These are phyloP conservation scores for Acorus gramineus DNA, from an alignment of 106 monocot species.

Conservation along the genomic window DNA sequence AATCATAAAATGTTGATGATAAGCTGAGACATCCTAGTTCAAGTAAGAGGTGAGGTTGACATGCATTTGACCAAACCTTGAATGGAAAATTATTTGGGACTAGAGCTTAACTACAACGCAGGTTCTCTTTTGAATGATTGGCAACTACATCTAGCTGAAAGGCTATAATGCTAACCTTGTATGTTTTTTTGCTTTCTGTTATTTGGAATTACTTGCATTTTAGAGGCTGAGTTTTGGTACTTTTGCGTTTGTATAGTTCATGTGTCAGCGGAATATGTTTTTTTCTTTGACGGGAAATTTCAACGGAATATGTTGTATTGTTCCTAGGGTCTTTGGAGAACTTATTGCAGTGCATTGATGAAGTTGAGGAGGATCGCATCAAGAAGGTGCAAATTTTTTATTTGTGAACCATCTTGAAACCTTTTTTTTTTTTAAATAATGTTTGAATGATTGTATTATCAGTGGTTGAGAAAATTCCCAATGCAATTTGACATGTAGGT, in stretches of 20 bases:
- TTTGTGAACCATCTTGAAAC: no score
- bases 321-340: conserved; percentile 79
- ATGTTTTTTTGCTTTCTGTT: no score
- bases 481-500: not conserved
- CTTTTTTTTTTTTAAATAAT: not conserved
- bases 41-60: no score
- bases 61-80: no score
- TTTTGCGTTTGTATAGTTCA: not conserved
- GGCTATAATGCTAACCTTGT: no score
- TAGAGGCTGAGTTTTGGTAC: not conserved
- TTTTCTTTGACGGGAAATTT: not conserved
- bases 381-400: conserved; percentile 30
- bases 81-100: no score
- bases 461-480: not conserved
- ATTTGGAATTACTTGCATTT: no score
- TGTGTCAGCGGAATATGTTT: not conserved
- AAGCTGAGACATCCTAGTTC: no score
- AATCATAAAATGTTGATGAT: no score
- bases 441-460: not conserved
- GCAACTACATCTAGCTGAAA: no score
- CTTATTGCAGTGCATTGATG: conserved; percentile 61
- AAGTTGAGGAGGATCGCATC: conserved; percentile 76
- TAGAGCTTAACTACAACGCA: no score
- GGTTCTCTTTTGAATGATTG: no score
- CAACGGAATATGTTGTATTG: not conserved